phyloP scores from a whole-genome alignment of 1,284 basidiomycete genomes.

The Moesziomyces sp. region DNA sequence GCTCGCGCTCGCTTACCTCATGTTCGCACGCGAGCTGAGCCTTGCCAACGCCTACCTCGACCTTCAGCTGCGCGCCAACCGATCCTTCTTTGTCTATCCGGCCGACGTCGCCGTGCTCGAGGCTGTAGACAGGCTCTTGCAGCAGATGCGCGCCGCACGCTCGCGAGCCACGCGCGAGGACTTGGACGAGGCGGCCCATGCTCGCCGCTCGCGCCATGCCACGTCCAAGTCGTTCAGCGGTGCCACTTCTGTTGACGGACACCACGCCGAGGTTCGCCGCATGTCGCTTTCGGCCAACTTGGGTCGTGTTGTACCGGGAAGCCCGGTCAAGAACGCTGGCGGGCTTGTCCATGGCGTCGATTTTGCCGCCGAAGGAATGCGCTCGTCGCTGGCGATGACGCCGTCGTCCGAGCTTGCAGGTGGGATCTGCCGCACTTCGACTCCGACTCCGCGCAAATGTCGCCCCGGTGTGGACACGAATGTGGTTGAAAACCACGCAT shows the following conservation, averaged over 20 bases:
- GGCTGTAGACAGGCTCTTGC: slow-evolving; percentile 76
- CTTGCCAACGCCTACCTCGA: slow-evolving; percentile 87
- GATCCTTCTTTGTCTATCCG: slow-evolving; percentile 91
- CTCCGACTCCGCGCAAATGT: slow-evolving; percentile 30
- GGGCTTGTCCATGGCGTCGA: slow-evolving; percentile 1
- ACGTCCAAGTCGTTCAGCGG: slow-evolving; percentile 34
- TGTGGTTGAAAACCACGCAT: slow-evolving; percentile 69
- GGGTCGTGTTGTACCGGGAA: not conserved
- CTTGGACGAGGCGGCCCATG: slow-evolving; percentile 6
- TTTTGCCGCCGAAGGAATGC: slow-evolving; percentile 6
- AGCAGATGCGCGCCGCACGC: slow-evolving; percentile 14
- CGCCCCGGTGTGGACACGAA: slow-evolving; percentile 8
- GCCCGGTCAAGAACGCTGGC: not conserved
- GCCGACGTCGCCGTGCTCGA: slow-evolving; percentile 81
- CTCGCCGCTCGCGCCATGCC: slow-evolving; percentile 18
- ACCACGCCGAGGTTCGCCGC: slow-evolving; percentile 10
- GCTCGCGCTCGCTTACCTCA: slow-evolving; percentile 85
- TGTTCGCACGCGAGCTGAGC: slow-evolving; percentile 77
- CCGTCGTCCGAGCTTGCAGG: slow-evolving; percentile 14
- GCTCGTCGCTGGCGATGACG: slow-evolving; percentile 2
- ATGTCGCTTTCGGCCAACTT: slow-evolving; percentile 20
- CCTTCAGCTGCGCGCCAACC: slow-evolving; percentile 74
- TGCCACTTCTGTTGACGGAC: slow-evolving; percentile 6
- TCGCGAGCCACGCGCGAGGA: slow-evolving; percentile 8
- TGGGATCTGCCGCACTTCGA: slow-evolving; percentile 36